phyloP scores from a whole-genome alignment of 805 yeast genomes.

The Metschnikowia baotianmanensis region DNA sequence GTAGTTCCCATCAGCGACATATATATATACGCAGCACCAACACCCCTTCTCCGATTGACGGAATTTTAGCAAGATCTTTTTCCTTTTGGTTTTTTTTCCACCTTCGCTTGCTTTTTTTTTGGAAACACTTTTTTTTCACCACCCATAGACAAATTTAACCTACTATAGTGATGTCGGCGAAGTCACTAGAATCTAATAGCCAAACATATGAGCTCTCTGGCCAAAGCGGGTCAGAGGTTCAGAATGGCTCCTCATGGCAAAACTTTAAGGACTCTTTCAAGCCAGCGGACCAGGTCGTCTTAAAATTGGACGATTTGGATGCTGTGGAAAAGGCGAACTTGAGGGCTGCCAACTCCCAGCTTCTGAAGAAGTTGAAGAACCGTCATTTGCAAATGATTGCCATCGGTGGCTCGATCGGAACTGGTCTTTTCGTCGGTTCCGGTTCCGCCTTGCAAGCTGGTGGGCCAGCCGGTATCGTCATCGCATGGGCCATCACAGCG shows the following conservation, averaged over 20 bases:
- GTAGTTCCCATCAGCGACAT: constrained; percentile 5
- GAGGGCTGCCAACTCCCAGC: constrained; percentile 23
- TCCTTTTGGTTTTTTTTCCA: no score
- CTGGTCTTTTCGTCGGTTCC: constrained; percentile 77
- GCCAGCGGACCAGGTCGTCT: constrained; percentile 27
- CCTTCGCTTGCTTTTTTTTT: no score
- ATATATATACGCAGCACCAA: neutral
- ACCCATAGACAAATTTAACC: neutral
- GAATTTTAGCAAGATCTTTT: neutral
- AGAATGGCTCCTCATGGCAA: constrained; percentile 16
- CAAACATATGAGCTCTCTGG: constrained; percentile 7
- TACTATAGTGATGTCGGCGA: constrained; percentile 2
- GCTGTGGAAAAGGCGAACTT: constrained; percentile 31
- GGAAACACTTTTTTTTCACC: neutral
- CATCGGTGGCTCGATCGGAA: constrained; percentile 80
- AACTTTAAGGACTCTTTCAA: constrained; percentile 34
- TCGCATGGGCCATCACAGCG: constrained; percentile 39
- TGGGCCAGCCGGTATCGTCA: constrained; percentile 63
- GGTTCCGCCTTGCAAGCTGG: constrained; percentile 59
- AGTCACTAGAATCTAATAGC: constrained; percentile 6
- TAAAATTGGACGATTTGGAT: constrained; percentile 21
- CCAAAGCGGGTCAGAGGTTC: constrained; percentile 1
- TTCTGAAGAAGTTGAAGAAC: constrained; percentile 35
- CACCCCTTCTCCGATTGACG: neutral
- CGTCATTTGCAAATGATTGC: constrained; percentile 82